Evolutionary conservation across 2,329 filamentous ascomycete genomes (phyloP), one percentile per base, ranked within the genome.

Genomic region (Seiridium unicorne): DNA sequence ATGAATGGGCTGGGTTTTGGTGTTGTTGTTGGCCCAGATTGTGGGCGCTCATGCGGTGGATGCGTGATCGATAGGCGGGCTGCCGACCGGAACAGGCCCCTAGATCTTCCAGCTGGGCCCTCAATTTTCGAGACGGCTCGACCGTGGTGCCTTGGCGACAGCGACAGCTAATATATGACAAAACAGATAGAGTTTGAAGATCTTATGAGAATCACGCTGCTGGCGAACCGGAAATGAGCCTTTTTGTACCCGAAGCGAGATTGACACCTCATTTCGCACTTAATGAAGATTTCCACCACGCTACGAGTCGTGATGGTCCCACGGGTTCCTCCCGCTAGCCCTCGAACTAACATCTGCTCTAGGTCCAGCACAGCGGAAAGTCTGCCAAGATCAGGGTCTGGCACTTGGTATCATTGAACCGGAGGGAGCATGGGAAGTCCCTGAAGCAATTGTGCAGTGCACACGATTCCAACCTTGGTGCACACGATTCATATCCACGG

Each of bases 401-500:
- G 3, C 46, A 48, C 46, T 26, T 26, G 18, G 18, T 26, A 26
- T 2, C 18, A 26, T 26, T 26, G 18, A 26, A 1, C 18, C 18
- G 18, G 18, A 26, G 18, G 18, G 18, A 26, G 18, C 18, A 26
- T 26, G 18, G 18, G 18, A 26, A 26, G 18, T 26, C 18, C 18
- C 18, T 26, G 18, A 26, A 26, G 18, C 18, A 26, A 1, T 26
- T 26, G 18, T 26, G 18, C 18, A 26, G 18, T 26, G 18, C 18
- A 26, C 18, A 26, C 18, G 18, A 26, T 26, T 26, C 18, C 18
- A 26, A 26, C 18, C 18, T 26, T 26, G 18, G 18, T 26, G 18
- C 18, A 26, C 18, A 26, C 1, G 18, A 26, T 18, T 6, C 6
- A 7, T 8, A 51, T 51, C 34, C 62, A 67, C 59, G 69, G 69